These are phyloP conservation scores for Durotheca rogersii DNA, from an alignment of 495 filamentous ascomycete species.

Conservation along the genomic window DNA sequence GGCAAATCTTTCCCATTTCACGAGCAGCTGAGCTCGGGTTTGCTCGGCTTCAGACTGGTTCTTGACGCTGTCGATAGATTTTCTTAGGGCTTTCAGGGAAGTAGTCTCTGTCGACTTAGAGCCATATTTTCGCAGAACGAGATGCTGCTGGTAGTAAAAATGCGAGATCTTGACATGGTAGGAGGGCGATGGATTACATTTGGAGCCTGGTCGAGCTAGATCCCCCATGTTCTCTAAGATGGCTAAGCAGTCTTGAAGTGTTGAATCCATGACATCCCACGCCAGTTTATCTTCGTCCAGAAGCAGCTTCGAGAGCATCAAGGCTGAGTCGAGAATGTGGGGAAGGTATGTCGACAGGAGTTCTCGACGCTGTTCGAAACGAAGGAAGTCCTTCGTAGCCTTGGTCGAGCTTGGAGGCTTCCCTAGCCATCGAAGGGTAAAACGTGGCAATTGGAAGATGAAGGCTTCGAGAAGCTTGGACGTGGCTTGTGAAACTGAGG, in stretches of 20 bases:
- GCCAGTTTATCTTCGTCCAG: constrained; percentile 39
- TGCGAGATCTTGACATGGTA: constrained; percentile 70
- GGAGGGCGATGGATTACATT: constrained; percentile 35
- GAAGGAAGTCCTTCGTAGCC: constrained; percentile 50
- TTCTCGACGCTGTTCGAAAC: constrained; percentile 58
- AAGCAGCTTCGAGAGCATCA: constrained; percentile 50
- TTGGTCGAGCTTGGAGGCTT: constrained; percentile 45
- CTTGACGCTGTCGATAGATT: constrained; percentile 52
- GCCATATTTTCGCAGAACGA: constrained; percentile 36
- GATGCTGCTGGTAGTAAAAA: constrained; percentile 68
- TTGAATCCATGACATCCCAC: constrained; percentile 55
- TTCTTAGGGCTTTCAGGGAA: constrained; percentile 49
- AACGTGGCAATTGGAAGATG: constrained; percentile 53
- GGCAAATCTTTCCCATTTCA: constrained; percentile 53
- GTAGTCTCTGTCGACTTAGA: constrained; percentile 40
- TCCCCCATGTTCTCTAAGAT: constrained; percentile 53
- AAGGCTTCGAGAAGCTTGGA: constrained; percentile 48
- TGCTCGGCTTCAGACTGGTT: constrained; percentile 45
- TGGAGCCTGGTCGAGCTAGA: constrained; percentile 27
- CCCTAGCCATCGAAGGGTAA: constrained; percentile 57
- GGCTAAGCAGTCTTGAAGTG: constrained; percentile 55
- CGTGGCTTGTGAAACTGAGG: background rate
- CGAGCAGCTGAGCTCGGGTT: constrained; percentile 44
- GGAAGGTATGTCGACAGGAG: constrained; percentile 46
- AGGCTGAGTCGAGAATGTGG: constrained; percentile 57